A percentile compares a stretch with the other conserved stretches of the same genome.
These are phyloP conservation scores for Acanthamoeba lenticulata DNA, from an alignment of 208 protist species.

Conservation along the genomic window DNA sequence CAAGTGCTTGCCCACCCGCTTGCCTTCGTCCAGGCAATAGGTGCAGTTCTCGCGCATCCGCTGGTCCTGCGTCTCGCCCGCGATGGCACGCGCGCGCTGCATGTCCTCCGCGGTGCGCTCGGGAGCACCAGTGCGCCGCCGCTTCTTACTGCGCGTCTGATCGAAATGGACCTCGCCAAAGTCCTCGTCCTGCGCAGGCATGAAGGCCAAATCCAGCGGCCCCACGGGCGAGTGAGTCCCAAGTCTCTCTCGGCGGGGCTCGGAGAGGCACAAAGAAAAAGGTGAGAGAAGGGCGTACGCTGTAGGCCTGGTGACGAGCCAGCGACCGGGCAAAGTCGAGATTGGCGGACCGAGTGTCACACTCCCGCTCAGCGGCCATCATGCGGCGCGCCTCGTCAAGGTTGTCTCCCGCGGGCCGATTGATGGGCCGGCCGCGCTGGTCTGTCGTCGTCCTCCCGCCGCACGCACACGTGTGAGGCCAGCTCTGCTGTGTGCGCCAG, in stretches of 20 bases:
- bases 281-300: not conserved
- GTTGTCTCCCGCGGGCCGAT: not conserved
- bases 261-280: not conserved
- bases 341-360: not conserved
- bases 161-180: not conserved
- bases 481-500: not conserved
- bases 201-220: not conserved
- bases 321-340: not conserved
- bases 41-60: constrained; percentile 33
- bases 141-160: not conserved
- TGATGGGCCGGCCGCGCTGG: not conserved
- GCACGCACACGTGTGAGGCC: no score
- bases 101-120: not conserved
- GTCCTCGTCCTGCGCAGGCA: not conserved
- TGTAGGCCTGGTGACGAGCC: not conserved
- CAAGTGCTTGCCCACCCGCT: constrained; percentile 51
- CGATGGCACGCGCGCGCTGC: not conserved
- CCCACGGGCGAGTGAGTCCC: not conserved
- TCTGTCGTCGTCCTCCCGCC: no score
- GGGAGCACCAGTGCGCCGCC: not conserved
- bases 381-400: not conserved
- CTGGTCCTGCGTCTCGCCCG: constrained; percentile 25
- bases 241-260: no score
- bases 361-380: not conserved
- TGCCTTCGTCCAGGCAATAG: constrained; percentile 63